Percentiles rank a stretch among this genome's conserved stretches.
Evolutionary conservation across 139 green algal genomes (phyloP).

Genomic region (Limnomonas spitsbergensis): DNA sequence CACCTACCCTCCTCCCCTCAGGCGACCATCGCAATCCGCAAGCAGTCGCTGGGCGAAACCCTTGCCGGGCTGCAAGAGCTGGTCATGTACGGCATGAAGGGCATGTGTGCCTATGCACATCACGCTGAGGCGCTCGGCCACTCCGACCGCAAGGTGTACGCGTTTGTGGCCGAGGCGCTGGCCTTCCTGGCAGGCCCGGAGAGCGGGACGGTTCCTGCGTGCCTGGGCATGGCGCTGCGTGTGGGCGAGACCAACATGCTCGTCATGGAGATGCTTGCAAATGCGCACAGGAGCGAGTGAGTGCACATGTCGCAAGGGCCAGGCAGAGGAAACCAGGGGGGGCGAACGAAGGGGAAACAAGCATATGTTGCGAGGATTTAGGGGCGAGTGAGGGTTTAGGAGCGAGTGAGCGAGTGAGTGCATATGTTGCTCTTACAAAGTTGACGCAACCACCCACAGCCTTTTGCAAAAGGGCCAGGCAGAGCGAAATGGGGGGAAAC

Average conservation of each 20-base stretch:
- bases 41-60: slow-evolving; percentile 45
- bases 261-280: slow-evolving; percentile 53
- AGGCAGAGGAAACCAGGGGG: not conserved
- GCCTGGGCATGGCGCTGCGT: slow-evolving; percentile 46
- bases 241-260: slow-evolving; percentile 24
- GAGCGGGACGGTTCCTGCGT: slow-evolving; percentile 14
- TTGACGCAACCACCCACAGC: no score
- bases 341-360: no score
- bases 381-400: no score
- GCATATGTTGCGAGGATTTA: no score
- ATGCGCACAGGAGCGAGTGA: slow-evolving; percentile 43
- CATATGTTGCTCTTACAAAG: no score
- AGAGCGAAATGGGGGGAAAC: no score
- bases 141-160: slow-evolving; percentile 25
- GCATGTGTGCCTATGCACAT: slow-evolving; percentile 57
- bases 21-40: slow-evolving; percentile 22
- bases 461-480: no score
- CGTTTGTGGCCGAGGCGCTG: slow-evolving; percentile 40
- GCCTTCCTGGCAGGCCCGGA: slow-evolving; percentile 32
- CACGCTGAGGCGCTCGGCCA: slow-evolving; percentile 33
- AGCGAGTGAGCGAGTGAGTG: no score
- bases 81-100: slow-evolving; percentile 56
- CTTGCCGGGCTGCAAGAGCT: slow-evolving; percentile 65
- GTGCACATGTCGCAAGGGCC: slow-evolving; percentile 3
- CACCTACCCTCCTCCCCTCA: no score